phyloP scores from a whole-genome alignment of 2,329 filamentous ascomycete species.

The Claviceps sorghi region DNA sequence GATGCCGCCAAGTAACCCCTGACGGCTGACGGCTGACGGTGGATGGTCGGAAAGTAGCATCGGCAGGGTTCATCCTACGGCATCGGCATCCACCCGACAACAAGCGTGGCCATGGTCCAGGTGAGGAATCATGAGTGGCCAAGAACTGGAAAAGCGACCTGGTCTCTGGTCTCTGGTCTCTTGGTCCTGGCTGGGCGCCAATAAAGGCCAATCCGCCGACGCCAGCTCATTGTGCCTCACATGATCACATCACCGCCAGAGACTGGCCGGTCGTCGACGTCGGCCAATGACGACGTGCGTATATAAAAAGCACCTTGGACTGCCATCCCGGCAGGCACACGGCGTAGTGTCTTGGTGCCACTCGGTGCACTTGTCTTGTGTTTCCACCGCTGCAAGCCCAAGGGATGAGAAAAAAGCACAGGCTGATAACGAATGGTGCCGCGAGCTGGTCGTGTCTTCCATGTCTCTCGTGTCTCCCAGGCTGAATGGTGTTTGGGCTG shows the following conservation, averaged over 20 bases:
- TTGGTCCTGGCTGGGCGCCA: background rate
- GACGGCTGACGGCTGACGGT: background rate
- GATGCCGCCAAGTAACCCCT: slow-evolving; percentile 6
- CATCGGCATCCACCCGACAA: slow-evolving; percentile 1
- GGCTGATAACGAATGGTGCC: background rate
- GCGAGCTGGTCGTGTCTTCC: background rate
- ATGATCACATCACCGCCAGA: background rate
- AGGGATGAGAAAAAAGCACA: background rate
- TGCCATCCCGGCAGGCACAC: background rate
- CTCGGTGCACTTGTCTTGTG: background rate
- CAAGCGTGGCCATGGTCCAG: background rate
- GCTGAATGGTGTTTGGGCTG: background rate
- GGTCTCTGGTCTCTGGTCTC: background rate
- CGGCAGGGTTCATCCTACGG: background rate
- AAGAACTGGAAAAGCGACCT: background rate
- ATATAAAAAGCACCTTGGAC: background rate
- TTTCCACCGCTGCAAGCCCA: background rate
- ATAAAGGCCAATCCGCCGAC: background rate
- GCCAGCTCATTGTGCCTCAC: slow-evolving; percentile 1
- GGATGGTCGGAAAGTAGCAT: background rate
- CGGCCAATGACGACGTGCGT: background rate
- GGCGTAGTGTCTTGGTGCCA: background rate
- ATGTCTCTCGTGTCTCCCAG: no score
- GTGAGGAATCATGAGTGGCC: background rate
- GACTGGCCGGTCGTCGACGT: background rate